Percentiles rank a stretch among this genome's conserved stretches.
Evolutionary conservation across 2,329 filamentous ascomycete species (phyloP).

Genomic region (Ophiocordyceps polyrhachis-furcata): DNA sequence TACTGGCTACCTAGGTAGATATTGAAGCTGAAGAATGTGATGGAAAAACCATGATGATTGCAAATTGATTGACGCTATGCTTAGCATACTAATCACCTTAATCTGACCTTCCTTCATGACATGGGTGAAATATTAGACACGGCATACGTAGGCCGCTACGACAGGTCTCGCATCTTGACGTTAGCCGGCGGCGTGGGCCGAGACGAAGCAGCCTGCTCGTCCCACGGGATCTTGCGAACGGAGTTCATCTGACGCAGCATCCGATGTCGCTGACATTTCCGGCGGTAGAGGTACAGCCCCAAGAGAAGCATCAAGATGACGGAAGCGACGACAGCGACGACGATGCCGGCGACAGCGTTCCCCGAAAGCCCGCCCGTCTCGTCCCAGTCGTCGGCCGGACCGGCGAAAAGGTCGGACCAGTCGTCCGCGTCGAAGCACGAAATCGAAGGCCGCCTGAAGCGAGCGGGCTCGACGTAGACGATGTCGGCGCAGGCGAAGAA

Average conservation of each 20-base stretch:
- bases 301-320: constrained; percentile 40
- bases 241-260: constrained; percentile 9
- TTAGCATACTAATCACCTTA: too few relatives aligned
- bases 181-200: constrained; percentile 5
- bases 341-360: constrained; percentile 57
- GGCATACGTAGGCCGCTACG: too few relatives aligned
- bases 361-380: constrained; percentile 29
- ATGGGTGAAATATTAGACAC: too few relatives aligned
- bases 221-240: constrained; percentile 9
- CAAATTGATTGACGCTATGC: too few relatives aligned
- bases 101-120: too few relatives aligned
- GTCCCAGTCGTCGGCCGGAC: background rate
- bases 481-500: constrained; percentile 33
- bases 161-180: constrained; percentile 1
- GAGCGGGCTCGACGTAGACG: constrained; percentile 17
- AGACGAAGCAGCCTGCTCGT: constrained; percentile 2
- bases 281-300: constrained; percentile 33
- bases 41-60: too few relatives aligned
- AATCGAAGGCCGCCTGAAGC: constrained; percentile 13
- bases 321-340: constrained; percentile 48
- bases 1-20: too few relatives aligned
- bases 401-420: constrained; percentile 8
- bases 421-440: constrained; percentile 23
- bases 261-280: constrained; percentile 10
- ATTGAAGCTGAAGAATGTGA: too few relatives aligned